These are phyloP conservation scores for Cercospora zeina DNA, from an alignment of 2,329 filamentous ascomycete species.

Conservation along the genomic window DNA sequence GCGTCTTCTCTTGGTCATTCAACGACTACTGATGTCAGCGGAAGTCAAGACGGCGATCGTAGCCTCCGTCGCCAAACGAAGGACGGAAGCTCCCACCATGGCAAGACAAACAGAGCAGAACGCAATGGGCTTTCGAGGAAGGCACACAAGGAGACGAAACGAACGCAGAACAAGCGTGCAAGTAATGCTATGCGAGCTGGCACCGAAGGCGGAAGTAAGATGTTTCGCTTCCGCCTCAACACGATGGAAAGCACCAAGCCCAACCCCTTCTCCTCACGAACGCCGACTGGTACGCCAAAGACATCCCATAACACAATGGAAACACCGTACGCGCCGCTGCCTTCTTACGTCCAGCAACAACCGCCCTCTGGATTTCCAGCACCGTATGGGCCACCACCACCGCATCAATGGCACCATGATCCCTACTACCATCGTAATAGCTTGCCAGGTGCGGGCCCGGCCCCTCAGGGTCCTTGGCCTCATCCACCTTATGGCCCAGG, in stretches of 20 bases:
- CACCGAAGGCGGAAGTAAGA: conserved; percentile 19
- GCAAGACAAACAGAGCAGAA: conserved; percentile 24
- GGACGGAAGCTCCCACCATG: conserved; percentile 5
- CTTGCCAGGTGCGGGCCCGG: conserved; percentile 20
- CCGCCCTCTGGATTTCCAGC: conserved; percentile 18
- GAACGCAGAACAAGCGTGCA: conserved; percentile 5
- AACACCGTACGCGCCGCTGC: conserved; percentile 18
- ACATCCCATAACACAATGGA: conserved; percentile 10
- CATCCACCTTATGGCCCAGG: conserved; percentile 18
- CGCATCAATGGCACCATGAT: conserved; percentile 20
- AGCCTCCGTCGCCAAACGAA: conserved; percentile 6
- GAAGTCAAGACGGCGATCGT: conserved; percentile 24
- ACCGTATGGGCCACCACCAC: conserved; percentile 15
- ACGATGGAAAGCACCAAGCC: conserved; percentile 17
- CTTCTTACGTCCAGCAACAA: conserved; percentile 18
- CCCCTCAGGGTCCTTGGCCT: conserved; percentile 9
- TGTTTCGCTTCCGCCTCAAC: conserved; percentile 23
- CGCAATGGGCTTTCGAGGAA: conserved; percentile 26
- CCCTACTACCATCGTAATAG: conserved; percentile 23
- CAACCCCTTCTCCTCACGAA: conserved; percentile 12
- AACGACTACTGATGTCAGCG: conserved; percentile 26
- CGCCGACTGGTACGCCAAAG: conserved; percentile 18
- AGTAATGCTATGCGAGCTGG: conserved; percentile 10
- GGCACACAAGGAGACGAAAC: conserved; percentile 20
- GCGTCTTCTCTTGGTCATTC: conserved; percentile 29